Conservation (phyloP, 2,329 filamentous ascomycete species). For the Pyrenochaeta sp. region DNA sequence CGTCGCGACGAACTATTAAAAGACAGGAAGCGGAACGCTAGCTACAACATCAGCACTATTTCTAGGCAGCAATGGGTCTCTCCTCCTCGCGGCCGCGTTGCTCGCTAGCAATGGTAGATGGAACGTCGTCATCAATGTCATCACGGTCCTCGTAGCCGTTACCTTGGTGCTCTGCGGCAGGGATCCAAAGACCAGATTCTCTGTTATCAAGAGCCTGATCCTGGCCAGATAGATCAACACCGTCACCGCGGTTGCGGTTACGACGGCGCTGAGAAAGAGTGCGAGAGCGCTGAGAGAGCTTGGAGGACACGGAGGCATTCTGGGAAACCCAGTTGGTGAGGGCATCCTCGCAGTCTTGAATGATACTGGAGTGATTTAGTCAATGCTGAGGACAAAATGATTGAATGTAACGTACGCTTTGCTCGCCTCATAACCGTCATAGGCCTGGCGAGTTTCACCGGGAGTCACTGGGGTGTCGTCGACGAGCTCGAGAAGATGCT, state of each 20-base stretch:
- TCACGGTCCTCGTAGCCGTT: slow-evolving; percentile 72
- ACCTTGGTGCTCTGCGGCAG: slow-evolving; percentile 72
- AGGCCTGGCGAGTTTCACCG: slow-evolving; percentile 92
- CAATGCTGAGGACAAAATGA: not conserved
- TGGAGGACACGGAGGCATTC: slow-evolving; percentile 86
- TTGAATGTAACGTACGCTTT: slow-evolving; percentile 69
- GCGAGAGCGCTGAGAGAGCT: slow-evolving; percentile 85
- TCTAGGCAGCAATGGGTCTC: slow-evolving; percentile 46
- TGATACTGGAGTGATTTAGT: slow-evolving; percentile 69
- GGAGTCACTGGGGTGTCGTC: slow-evolving; percentile 97
- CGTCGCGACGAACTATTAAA: slow-evolving; percentile 34
- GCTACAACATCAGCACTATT: slow-evolving; percentile 24
- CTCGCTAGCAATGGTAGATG: slow-evolving; percentile 51
- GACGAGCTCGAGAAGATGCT: slow-evolving; percentile 95
- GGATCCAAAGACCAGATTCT: slow-evolving; percentile 82
- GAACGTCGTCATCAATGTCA: slow-evolving; percentile 65
- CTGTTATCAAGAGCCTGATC: slow-evolving; percentile 77
- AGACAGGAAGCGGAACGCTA: slow-evolving; percentile 29
- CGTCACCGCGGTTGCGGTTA: slow-evolving; percentile 69
- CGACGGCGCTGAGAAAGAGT: slow-evolving; percentile 83
- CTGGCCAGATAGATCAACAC: slow-evolving; percentile 83
- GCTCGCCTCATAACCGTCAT: slow-evolving; percentile 97
- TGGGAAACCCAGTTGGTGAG: slow-evolving; percentile 96
- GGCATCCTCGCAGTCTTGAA: slow-evolving; percentile 97
- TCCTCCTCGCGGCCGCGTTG: slow-evolving; percentile 59